These are phyloP conservation scores for Cerioporus squamosus DNA, from an alignment of 1,284 basidiomycete genomes.

Conservation along the genomic window DNA sequence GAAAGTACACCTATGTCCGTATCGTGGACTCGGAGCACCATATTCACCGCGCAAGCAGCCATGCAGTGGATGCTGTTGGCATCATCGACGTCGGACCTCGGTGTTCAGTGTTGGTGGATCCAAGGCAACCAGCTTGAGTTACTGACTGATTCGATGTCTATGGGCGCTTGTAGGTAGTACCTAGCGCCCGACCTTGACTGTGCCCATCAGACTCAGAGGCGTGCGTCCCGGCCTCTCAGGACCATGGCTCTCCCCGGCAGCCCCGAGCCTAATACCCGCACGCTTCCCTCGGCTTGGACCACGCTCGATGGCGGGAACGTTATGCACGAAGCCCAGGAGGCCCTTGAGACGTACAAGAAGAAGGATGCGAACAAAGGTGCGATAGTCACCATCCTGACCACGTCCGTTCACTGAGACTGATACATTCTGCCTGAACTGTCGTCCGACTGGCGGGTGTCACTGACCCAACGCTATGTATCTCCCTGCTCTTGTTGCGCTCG, in stretches of 20 bases:
- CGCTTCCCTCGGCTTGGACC: conserved; percentile 47
- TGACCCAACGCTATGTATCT: background rate
- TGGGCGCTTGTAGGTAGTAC: too few species aligned
- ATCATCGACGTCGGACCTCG: background rate
- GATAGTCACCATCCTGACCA: conserved; percentile 20
- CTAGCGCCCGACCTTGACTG: too few species aligned
- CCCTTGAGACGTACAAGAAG: conserved; percentile 83
- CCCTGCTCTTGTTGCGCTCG: background rate
- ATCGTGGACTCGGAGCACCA: background rate
- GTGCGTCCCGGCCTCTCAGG: too few species aligned
- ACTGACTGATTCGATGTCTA: too few species aligned
- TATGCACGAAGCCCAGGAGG: conserved; percentile 63
- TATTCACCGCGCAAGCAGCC: background rate
- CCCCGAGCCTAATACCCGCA: conserved; percentile 48
- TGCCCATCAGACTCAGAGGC: too few species aligned
- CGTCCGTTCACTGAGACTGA: background rate
- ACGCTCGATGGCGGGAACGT: conserved; percentile 45
- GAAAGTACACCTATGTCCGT: background rate
- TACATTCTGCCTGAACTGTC: background rate
- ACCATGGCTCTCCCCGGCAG: conserved; percentile 31
- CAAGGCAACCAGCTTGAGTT: background rate
- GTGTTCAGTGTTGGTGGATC: background rate
- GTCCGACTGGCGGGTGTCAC: background rate
- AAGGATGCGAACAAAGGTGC: conserved; percentile 83
- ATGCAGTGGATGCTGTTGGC: background rate